Conservation (phyloP, 2,329 filamentous ascomycete species). For the Fusarium stilboides region DNA sequence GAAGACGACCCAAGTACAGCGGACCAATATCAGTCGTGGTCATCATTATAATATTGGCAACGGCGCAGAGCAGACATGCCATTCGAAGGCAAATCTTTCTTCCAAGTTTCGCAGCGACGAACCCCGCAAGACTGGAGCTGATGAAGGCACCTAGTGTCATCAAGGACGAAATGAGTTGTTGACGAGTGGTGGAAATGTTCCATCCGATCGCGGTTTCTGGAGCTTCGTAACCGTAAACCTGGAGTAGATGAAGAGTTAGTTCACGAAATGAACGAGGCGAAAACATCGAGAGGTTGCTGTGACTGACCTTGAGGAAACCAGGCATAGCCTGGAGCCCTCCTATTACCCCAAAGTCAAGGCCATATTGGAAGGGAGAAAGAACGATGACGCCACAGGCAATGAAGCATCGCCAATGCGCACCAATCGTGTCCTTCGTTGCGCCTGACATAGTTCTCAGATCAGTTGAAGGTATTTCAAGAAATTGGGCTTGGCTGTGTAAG, state of each 20-base stretch:
- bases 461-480: background rate
- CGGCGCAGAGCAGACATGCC: constrained; percentile 41
- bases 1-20: constrained; percentile 33
- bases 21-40: constrained; percentile 38
- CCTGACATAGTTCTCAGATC: constrained; percentile 19
- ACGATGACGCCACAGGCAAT: constrained; percentile 42
- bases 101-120: constrained; percentile 37
- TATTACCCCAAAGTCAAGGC: constrained; percentile 45
- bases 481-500: background rate
- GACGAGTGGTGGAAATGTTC: constrained; percentile 45
- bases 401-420: constrained; percentile 45
- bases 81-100: constrained; percentile 38
- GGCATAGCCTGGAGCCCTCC: constrained; percentile 46
- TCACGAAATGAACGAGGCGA: too few species aligned
- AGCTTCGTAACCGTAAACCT: constrained; percentile 44
- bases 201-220: constrained; percentile 45
- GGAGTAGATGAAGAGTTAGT: background rate
- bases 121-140: constrained; percentile 42
- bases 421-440: constrained; percentile 35
- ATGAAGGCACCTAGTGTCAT: constrained; percentile 47
- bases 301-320: constrained; percentile 38
- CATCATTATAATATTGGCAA: constrained; percentile 47
- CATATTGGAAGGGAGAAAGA: constrained; percentile 45
- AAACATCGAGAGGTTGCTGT: background rate
- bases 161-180: constrained; percentile 44